Conservation (phyloP, 2,329 filamentous ascomycete species). For the Pseudonectria buxi region DNA sequence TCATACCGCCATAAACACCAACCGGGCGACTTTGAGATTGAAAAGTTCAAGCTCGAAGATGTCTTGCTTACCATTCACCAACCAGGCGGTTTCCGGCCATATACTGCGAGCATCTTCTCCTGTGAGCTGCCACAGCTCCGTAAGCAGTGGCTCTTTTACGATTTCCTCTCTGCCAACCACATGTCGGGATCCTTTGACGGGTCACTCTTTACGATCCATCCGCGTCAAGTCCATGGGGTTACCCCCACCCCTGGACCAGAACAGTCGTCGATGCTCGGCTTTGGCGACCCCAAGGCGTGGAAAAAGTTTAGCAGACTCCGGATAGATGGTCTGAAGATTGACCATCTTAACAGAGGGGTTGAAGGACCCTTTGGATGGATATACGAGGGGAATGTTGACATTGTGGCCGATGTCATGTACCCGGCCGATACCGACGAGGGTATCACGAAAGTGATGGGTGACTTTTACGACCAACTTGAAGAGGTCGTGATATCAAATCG, state of each 20-base stretch:
- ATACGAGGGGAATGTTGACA: slow-evolving; percentile 92
- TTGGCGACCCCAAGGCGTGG: slow-evolving; percentile 68
- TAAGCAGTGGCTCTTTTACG: slow-evolving; percentile 97
- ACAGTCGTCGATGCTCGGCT: slow-evolving; percentile 38
- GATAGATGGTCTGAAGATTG: slow-evolving; percentile 89
- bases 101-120: slow-evolving; percentile 89
- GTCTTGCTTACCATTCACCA: slow-evolving; percentile 87
- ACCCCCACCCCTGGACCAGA: slow-evolving; percentile 53
- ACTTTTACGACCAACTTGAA: slow-evolving; percentile 94
- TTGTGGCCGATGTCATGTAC: slow-evolving; percentile 92
- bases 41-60: slow-evolving; percentile 94
- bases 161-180: slow-evolving; percentile 89
- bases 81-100: slow-evolving; percentile 84
- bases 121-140: slow-evolving; percentile 88
- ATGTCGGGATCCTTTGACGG: slow-evolving; percentile 95
- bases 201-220: slow-evolving; percentile 94
- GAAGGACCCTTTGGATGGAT: slow-evolving; percentile 97
- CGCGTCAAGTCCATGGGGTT: slow-evolving; percentile 78
- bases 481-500: slow-evolving; percentile 79
- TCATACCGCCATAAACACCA: slow-evolving; percentile 82
- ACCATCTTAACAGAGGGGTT: slow-evolving; percentile 89
- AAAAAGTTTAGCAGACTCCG: slow-evolving; percentile 92
- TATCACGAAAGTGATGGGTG: slow-evolving; percentile 89
- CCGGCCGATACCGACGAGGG: slow-evolving; percentile 82
- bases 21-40: slow-evolving; percentile 93